Percentiles rank a stretch among this genome's conserved stretches.
These are phyloP conservation scores for Paxillus involutus DNA, from an alignment of 768 basidiomycete species.

Conservation along the genomic window DNA sequence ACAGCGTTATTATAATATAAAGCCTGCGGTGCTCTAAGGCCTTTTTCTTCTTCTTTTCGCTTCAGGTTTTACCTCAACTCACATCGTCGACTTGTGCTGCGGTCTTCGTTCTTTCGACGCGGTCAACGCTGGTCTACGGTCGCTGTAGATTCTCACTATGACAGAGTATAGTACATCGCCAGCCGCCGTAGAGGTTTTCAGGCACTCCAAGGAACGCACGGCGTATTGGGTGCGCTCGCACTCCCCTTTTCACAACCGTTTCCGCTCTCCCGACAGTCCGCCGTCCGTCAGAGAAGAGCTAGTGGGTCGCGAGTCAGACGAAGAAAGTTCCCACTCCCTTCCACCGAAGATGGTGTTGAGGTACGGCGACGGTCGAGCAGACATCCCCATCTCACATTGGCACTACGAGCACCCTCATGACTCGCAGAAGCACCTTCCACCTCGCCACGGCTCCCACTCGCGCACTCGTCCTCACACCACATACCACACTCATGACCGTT, in stretches of 20 bases:
- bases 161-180: slow-evolving; percentile 64
- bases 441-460: slow-evolving; percentile 25
- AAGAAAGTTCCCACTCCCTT: slow-evolving; percentile 41
- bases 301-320: slow-evolving; percentile 40
- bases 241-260: slow-evolving; percentile 33
- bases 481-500: slow-evolving; percentile 36
- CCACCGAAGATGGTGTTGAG: slow-evolving; percentile 75
- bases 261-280: slow-evolving; percentile 59
- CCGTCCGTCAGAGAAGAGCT: slow-evolving; percentile 45
- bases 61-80: not conserved
- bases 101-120: not conserved
- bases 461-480: slow-evolving; percentile 28
- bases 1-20: slow-evolving; percentile 22
- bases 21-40: slow-evolving; percentile 8
- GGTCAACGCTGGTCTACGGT: no score
- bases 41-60: slow-evolving; percentile 8
- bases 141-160: slow-evolving; percentile 36
- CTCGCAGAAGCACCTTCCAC: not conserved
- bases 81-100: not conserved
- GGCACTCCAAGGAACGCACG: slow-evolving; percentile 61
- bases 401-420: slow-evolving; percentile 28
- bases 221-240: slow-evolving; percentile 60
- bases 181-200: slow-evolving; percentile 56
- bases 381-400: slow-evolving; percentile 59
- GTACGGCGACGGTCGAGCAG: slow-evolving; percentile 62